A percentile compares a stretch with the other conserved stretches of the same genome.
These are phyloP conservation scores for Lipomyces sp. DNA, from an alignment of 805 yeast species.

Conservation along the genomic window DNA sequence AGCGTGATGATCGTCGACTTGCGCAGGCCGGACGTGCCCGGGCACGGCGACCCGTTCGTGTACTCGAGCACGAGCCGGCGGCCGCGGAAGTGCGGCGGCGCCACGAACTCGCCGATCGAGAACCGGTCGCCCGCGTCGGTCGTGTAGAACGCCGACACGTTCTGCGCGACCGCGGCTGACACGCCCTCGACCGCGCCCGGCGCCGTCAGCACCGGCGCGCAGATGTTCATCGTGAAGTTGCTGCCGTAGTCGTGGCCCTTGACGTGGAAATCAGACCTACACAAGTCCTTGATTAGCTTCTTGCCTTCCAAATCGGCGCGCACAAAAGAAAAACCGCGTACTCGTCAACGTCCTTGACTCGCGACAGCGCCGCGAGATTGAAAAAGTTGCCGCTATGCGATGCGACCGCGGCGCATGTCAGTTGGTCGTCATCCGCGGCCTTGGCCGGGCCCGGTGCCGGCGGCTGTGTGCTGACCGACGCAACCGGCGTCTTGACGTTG, in stretches of 20 bases:
- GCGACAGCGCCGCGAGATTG: conserved; percentile 43
- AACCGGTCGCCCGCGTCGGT: conserved; percentile 45
- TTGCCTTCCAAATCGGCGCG: background rate
- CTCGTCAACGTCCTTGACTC: conserved; percentile 34
- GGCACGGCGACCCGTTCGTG: conserved; percentile 53
- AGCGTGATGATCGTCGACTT: conserved; percentile 68
- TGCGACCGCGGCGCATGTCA: conserved; percentile 35
- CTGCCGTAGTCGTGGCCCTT: conserved; percentile 65
- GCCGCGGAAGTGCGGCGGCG: conserved; percentile 66
- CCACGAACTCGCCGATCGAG: conserved; percentile 53
- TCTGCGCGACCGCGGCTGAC: conserved; percentile 33
- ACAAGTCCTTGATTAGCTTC: conserved; percentile 1
- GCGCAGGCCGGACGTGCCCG: conserved; percentile 49
- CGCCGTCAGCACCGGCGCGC: conserved; percentile 52
- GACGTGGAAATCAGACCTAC: conserved; percentile 56
- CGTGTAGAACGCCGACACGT: conserved; percentile 58
- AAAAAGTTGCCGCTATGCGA: conserved; percentile 41
- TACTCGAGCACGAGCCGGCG: conserved; percentile 68
- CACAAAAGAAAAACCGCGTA: background rate
- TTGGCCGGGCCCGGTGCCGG: too few species aligned
- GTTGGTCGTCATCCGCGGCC: background rate
- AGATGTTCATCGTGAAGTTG: conserved; percentile 73
- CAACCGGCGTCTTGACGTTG: too few species aligned
- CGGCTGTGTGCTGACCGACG: too few species aligned
- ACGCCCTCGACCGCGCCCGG: conserved; percentile 38